Base-by-base conservation (phyloP, 164 flowering plant species). In the Paratinospora sagittata region DNA sequence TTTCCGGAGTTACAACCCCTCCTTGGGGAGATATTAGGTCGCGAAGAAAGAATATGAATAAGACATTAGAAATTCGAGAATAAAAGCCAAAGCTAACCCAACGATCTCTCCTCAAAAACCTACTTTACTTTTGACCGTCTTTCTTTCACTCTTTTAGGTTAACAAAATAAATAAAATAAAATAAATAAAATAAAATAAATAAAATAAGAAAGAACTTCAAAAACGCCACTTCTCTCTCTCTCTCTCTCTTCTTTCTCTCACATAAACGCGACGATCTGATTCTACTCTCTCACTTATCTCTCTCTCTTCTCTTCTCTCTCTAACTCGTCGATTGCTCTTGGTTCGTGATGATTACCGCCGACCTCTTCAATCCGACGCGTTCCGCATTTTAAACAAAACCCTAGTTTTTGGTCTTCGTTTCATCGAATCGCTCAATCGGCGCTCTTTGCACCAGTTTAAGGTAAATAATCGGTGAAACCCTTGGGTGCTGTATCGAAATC, bases 101-200 rank as follows among this genome's bases (percentile, higher is more conserved):
- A 37, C 68, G 47, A 39, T 66, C 52, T 39, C 66, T 26, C 81
- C 80, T 76, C 62, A 76, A 82, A 80, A 78, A 72, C 82, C 80
- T 79, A 70, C 76, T 27, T 67, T 82, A 73, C 23, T 67, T 82
- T 82, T 79, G 81, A 79, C 84, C 80, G 69, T 73, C 79, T 70
- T 67, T 8, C 13, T 3, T 41, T 41, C 9, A 41, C 12, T 41
- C 12, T 41, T 41, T 41, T 41, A 1, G 45, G 9, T 41, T 41
- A 8, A 3, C 4, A 41, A 43, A 30, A n/a, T n/a, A n/a, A 30
- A 30, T 30, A 30, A 30, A 30, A 30, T 30, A 30, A 4, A n/a
- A n/a, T n/a, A n/a, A n/a, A n/a, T n/a, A n/a, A 43, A 55, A 55
- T 30, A 41, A 43, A 30, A n/a, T n/a, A n/a, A 30, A 30, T 30